Evolutionary conservation across 2,329 filamentous ascomycete species (phyloP), one percentile per base, ranked within the genome.

Genomic region (Apiospora koreana): DNA sequence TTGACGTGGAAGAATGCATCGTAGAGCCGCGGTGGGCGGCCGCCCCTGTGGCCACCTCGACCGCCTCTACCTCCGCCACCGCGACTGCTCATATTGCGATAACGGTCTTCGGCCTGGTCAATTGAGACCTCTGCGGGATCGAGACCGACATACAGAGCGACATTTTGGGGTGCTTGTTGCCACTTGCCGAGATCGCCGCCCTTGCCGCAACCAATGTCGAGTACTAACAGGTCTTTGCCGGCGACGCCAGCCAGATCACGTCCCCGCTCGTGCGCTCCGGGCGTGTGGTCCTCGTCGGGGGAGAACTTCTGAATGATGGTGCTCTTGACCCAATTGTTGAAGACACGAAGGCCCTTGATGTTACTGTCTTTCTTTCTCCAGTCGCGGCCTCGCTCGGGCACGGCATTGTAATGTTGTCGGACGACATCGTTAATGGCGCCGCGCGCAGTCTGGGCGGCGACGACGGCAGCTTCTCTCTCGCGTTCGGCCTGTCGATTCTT

Each of bases 241-340:
- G 82, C 84, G 3, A 84, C 83, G 68, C 75, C 78, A 25, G 76
- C 75, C 73, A 79, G 72, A 62, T 80, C 74, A 58, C 83, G 81
- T 23, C 86, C 87, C 68, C 82, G 79, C 76, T 89, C 86, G 72
- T 86, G 84, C 62, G 87, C 89, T 48, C 88, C 88, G 2, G 91
- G 88, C 0, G 88, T 84, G 74, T 91, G 91, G 72, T 93, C 91
- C 80, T 95, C 93, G 73, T 92, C 91, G 0, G 93, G 93, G 5
- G 94, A 94, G 83, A 98, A 98, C 80, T 97, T 98, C 79, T 98
- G 95, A 75, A 99, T 98, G 75, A 98, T 89, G 67, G 93, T 95
- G 79, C 94, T 97, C 86, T 99, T 99, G 83, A 99, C 89, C 96
- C 96, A 99, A 81, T 99, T 99, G 84, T 99, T 99, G 86, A 97